These are phyloP conservation scores for Calycina marina DNA, from an alignment of 2,329 filamentous ascomycete species.

Conservation along the genomic window DNA sequence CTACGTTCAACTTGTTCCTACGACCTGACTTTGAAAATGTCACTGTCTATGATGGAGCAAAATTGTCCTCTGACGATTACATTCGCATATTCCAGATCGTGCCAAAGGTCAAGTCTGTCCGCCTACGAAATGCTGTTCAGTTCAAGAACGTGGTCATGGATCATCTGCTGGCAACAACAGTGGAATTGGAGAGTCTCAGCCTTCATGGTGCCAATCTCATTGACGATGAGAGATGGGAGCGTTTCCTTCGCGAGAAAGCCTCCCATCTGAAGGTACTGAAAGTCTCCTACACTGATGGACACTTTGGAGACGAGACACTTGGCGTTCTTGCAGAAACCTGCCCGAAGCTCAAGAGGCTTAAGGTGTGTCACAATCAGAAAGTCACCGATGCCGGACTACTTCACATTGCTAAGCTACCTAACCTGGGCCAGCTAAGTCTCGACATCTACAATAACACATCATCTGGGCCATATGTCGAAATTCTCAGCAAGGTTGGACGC, in stretches of 20 bases:
- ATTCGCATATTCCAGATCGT: slow-evolving; percentile 66
- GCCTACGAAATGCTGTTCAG: slow-evolving; percentile 75
- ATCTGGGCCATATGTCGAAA: slow-evolving; percentile 39
- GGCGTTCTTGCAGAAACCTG: slow-evolving; percentile 47
- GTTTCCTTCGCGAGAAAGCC: slow-evolving; percentile 53
- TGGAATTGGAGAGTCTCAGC: slow-evolving; percentile 56
- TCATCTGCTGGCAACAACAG: slow-evolving; percentile 61
- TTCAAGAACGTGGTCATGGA: slow-evolving; percentile 76
- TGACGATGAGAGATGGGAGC: slow-evolving; percentile 59
- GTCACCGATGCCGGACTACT: slow-evolving; percentile 51
- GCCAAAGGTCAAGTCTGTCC: slow-evolving; percentile 53
- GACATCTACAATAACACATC: slow-evolving; percentile 43
- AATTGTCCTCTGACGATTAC: slow-evolving; percentile 62
- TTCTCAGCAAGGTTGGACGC: slow-evolving; percentile 48
- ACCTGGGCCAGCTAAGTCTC: slow-evolving; percentile 63
- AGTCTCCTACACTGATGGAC: slow-evolving; percentile 70
- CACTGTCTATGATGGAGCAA: slow-evolving; percentile 42
- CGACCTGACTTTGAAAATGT: slow-evolving; percentile 35
- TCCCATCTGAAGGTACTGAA: slow-evolving; percentile 51
- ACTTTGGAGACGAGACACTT: slow-evolving; percentile 61
- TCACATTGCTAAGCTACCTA: slow-evolving; percentile 44
- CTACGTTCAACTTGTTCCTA: slow-evolving; percentile 42
- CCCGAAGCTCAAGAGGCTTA: slow-evolving; percentile 57
- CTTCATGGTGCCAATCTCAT: slow-evolving; percentile 77
- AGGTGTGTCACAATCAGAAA: slow-evolving; percentile 67